Base-by-base conservation (phyloP, 495 filamentous ascomycete species). In the Penicillium paradoxum region DNA sequence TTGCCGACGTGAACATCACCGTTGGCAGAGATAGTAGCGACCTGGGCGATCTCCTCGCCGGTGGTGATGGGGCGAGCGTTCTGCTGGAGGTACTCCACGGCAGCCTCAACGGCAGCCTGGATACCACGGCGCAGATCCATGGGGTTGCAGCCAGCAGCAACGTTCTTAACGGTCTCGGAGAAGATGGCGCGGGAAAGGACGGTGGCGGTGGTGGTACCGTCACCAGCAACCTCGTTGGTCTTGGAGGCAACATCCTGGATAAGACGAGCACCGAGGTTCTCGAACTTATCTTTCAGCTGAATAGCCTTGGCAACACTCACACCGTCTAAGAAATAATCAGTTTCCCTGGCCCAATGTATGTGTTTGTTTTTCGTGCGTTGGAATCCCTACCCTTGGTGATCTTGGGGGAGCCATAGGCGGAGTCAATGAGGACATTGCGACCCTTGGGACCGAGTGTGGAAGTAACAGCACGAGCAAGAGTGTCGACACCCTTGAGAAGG, bases 91-190 rank as follows among this genome's bases (percentile, higher is more conserved):
- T 90, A 98, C 64, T 93, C 83, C 49, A 97, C 90, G 48, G 95
- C 93, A 53, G 91, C 86, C 27, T 95, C 90, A 50, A 97, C 92
- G 39, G 92, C 93, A 58, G 92, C 89, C 77, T 98, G 93, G 57
- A 91, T 97, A 69, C 93, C 93, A 60, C 93, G 83, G 67, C 93
- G 84, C 58, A 98, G 84, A 71, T 98, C 93, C 93, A 98, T 98
- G 53, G 93, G 93, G 79, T 97, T 98, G 86, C 95, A 98, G 58
- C 93, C 93, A 52, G 93, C 95, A 58, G 93, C 93, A 58, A 98
- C 93, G 73, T 98, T 98, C 85, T 97, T 97, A 67, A 97, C 93
- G 40, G 91, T 97, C 82, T 97, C 95, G 71, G 93, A 93, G 83
- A 98, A 98, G 78, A 98, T 98, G 67, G 92, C 90, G 62, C 92